Conservation (phyloP, 208 protist genomes). For the Balamuthia mandrillaris region DNA sequence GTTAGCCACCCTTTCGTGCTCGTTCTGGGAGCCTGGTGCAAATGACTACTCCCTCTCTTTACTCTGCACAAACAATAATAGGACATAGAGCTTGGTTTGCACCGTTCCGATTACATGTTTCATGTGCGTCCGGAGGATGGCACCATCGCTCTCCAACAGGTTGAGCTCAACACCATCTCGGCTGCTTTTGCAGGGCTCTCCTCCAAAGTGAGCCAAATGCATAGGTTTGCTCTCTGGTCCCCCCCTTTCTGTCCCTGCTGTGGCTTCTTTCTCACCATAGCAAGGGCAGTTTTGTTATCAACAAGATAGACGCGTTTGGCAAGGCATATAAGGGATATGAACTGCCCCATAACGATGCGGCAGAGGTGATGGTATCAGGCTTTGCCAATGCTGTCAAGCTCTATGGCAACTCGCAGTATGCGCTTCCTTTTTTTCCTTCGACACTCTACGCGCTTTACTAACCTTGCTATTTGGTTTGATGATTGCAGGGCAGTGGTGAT, state of each 20-base stretch:
- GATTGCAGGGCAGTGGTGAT: slow-evolving; percentile 69
- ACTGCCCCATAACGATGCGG: slow-evolving; percentile 30
- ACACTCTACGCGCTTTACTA: not conserved
- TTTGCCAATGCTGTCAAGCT: slow-evolving; percentile 44
- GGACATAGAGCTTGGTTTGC: slow-evolving; percentile 83
- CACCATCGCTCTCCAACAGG: slow-evolving; percentile 72
- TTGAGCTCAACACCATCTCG: slow-evolving; percentile 95
- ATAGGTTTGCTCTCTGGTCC: slow-evolving; percentile 53
- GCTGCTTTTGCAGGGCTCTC: slow-evolving; percentile 85
- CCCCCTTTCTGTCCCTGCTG: not conserved
- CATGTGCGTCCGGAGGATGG: not conserved
- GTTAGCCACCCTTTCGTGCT: not conserved
- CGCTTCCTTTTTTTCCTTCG: slow-evolving; percentile 30
- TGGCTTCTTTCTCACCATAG: not conserved
- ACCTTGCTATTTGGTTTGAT: slow-evolving; percentile 31
- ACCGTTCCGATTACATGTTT: slow-evolving; percentile 90
- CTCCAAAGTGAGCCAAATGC: slow-evolving; percentile 76
- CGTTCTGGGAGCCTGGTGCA: not conserved
- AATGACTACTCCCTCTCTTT: not conserved
- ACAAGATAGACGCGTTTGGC: not conserved
- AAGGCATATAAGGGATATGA: not conserved
- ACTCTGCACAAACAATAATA: slow-evolving; percentile 35
- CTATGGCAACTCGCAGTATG: slow-evolving; percentile 18
- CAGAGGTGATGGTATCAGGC: not conserved
- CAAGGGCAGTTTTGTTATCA: not conserved